Evolutionary conservation across 1,284 basidiomycete species (phyloP), one percentile per base, ranked within the genome.

Genomic region (Boletus sp.): DNA sequence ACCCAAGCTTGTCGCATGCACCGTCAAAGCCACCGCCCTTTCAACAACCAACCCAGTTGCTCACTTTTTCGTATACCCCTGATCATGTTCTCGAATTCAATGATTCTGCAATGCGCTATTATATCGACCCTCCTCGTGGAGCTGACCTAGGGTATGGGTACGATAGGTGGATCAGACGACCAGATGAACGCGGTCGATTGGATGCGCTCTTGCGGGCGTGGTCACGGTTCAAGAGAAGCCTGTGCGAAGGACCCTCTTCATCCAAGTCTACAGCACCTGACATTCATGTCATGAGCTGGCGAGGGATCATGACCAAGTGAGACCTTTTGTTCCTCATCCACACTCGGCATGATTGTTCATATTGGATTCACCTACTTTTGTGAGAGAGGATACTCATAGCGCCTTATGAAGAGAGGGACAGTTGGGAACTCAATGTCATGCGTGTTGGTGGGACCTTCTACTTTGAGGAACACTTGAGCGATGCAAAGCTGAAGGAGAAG

Each of bases 241-340:
- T 78, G 65, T 48, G 56, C 49, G 67, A 73, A 27, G 75, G 75
- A 15, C 60, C 78, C 36, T 60, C 55, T n/a, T 43, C 56, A 36
- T 65, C 71, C n/a, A 56, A 58, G 33, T 62, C 65, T 27, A 71
- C 67, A 67, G 51, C 69, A 42, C 66, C 62, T 37, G 80, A 80
- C 56, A 76, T 86, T 29, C 81, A 82, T 46, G 81, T 93, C 29
- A 80, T 96, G 42, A 84, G 88, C 6, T 96, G 94, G 93, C 80
- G 94, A 67, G 96, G 96, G 5, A 85, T 98, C 57, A 85, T 97
- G 76, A 98, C 96, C 58, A 96, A 90, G 90, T 92, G 78, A 77
- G 84, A 74, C 58, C 8, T n/a, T 3, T 45, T 31, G 7, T 66
- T 58, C 64, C 27, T 51, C 36, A 4, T 36, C 39, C 51, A 5